Evolutionary conservation across 2,329 filamentous ascomycete genomes (phyloP).

Genomic region (Exophiala bonariae): DNA sequence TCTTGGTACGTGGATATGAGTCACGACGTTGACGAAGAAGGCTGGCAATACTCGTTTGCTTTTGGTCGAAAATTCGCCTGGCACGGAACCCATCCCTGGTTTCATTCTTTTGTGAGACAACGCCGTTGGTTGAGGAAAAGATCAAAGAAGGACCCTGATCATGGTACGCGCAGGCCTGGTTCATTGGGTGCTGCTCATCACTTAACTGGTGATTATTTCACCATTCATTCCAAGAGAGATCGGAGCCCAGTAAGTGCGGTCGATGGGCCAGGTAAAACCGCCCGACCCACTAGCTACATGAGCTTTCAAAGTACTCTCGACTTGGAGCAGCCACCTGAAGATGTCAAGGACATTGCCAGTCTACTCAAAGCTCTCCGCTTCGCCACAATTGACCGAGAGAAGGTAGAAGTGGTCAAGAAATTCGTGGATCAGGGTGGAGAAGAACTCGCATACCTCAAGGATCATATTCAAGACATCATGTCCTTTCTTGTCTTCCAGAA

Average conservation of each 20-base stretch:
- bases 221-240: slow-evolving; percentile 61
- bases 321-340: slow-evolving; percentile 49
- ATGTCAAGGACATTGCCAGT: slow-evolving; percentile 65
- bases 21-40: slow-evolving; percentile 81
- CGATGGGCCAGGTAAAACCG: slow-evolving; percentile 31
- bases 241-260: slow-evolving; percentile 43
- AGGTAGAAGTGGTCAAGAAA: slow-evolving; percentile 76
- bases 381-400: slow-evolving; percentile 84
- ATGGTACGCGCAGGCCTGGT: slow-evolving; percentile 32
- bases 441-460: slow-evolving; percentile 72
- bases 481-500: slow-evolving; percentile 83
- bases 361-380: slow-evolving; percentile 68
- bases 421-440: slow-evolving; percentile 77
- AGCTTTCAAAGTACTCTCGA: slow-evolving; percentile 40
- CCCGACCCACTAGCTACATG: slow-evolving; percentile 29
- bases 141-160: slow-evolving; percentile 56
- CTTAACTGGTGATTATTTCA: slow-evolving; percentile 77
- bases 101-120: slow-evolving; percentile 89
- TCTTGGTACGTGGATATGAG: slow-evolving; percentile 75
- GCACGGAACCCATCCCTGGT: slow-evolving; percentile 88
- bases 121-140: slow-evolving; percentile 84
- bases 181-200: slow-evolving; percentile 58
- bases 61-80: slow-evolving; percentile 75
- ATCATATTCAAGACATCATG: slow-evolving; percentile 85
- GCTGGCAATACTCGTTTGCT: slow-evolving; percentile 94